A percentile compares a stretch with the other conserved stretches of the same genome.
Evolutionary conservation across 768 basidiomycete genomes (phyloP).

Genomic region (Collybiopsis confluens): DNA sequence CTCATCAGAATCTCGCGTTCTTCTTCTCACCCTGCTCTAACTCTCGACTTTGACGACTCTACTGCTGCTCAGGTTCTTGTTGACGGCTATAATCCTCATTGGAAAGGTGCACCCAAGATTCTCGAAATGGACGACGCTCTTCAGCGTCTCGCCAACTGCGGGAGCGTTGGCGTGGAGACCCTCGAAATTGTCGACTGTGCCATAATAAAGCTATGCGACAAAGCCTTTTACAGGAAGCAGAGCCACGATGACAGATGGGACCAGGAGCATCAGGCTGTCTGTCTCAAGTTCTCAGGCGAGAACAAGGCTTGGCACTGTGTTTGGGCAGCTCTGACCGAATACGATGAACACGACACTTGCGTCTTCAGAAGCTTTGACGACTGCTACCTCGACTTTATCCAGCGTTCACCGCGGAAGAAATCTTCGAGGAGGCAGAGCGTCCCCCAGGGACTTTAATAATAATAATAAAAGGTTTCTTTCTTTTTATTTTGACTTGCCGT

Average conservation of each 20-base stretch:
- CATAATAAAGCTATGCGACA: conserved; percentile 52
- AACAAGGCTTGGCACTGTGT: conserved; percentile 52
- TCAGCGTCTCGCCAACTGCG: conserved; percentile 28
- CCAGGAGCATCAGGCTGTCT: conserved; percentile 40
- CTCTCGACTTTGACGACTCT: conserved; percentile 42
- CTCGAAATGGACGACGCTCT: conserved; percentile 52
- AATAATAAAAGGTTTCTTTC: neutral
- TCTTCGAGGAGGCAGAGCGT: neutral
- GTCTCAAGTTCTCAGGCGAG: conserved; percentile 49
- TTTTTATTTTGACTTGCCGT: neutral
- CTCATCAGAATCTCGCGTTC: conserved; percentile 37
- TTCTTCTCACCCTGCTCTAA: conserved; percentile 39
- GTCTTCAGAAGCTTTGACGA: conserved; percentile 58
- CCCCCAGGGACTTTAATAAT: neutral
- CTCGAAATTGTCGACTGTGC: conserved; percentile 48
- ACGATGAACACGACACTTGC: conserved; percentile 36
- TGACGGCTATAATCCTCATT: conserved; percentile 56
- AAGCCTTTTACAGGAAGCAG: conserved; percentile 44
- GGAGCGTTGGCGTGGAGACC: conserved; percentile 36
- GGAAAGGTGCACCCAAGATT: conserved; percentile 54
- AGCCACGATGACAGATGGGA: conserved; percentile 38
- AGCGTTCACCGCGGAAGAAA: conserved; percentile 36
- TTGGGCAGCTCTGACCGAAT: conserved; percentile 57
- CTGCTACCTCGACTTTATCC: conserved; percentile 48
- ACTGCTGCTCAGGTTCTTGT: conserved; percentile 48